Evolutionary conservation across 163 green algal species (phyloP).

Genomic region (Chlorella variabilis): DNA sequence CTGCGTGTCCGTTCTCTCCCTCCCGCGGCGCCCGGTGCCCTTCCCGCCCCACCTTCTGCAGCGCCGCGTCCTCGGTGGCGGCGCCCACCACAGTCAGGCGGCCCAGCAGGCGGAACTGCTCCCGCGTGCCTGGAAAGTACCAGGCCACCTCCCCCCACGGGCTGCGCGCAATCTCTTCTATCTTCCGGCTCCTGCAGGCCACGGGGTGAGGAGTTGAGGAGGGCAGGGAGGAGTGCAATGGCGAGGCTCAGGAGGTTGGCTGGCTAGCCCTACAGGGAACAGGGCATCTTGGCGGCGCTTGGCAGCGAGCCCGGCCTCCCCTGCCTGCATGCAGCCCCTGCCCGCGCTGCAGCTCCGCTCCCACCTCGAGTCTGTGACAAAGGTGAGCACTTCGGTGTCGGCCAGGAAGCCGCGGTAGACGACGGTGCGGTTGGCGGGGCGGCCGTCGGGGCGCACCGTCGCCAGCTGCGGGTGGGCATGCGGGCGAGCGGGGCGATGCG

Average conservation of each 20-base stretch:
- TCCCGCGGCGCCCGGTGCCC: too few species aligned
- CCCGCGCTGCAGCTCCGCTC: too few species aligned
- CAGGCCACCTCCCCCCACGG: slow-evolving; percentile 69
- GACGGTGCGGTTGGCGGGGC: slow-evolving; percentile 80
- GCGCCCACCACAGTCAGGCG: slow-evolving; percentile 26
- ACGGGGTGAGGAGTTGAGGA: too few species aligned
- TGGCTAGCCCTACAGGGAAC: too few species aligned
- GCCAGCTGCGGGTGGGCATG: too few species aligned
- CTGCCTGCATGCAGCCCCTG: too few species aligned
- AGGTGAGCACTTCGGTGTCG: slow-evolving; percentile 52
- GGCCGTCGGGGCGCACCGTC: slow-evolving; percentile 71
- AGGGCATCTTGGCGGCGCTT: too few species aligned
- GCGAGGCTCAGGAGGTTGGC: too few species aligned
- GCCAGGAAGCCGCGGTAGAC: slow-evolving; percentile 71
- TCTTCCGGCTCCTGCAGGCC: slow-evolving; percentile 47
- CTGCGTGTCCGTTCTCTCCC: too few species aligned
- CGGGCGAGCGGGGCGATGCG: too few species aligned
- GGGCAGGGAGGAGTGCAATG: too few species aligned
- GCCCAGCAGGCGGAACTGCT: slow-evolving; percentile 72
- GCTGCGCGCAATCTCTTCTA: slow-evolving; percentile 43
- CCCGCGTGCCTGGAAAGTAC: slow-evolving; percentile 80
- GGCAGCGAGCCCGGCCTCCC: too few species aligned
- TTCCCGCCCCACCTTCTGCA: slow-evolving; percentile 18
- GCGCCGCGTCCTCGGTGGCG: background rate
- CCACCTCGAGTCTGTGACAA: slow-evolving; percentile 57